Percentiles rank a stretch among this genome's conserved stretches.
Conservation (phyloP, 2,329 filamentous ascomycete genomes). For the Ophiosphaerella narmari region DNA sequence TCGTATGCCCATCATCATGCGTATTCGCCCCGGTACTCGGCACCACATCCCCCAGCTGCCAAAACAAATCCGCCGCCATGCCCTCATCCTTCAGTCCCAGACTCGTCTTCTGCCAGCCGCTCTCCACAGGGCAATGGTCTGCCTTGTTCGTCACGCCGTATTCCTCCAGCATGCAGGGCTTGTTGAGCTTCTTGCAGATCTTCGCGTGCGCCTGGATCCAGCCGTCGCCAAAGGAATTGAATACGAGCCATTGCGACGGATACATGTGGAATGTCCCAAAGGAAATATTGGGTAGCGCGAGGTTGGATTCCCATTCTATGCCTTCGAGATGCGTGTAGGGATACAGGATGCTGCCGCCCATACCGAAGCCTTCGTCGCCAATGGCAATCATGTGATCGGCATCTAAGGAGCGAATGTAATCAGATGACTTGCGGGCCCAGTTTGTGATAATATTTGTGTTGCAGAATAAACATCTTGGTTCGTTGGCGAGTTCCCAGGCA, state of each 20-base stretch:
- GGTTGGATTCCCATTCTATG: conserved; percentile 56
- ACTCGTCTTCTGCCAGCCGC: conserved; percentile 38
- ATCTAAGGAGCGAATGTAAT: conserved; percentile 68
- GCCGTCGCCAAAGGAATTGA: conserved; percentile 47
- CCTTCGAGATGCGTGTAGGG: conserved; percentile 59
- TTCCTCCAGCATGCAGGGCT: conserved; percentile 49
- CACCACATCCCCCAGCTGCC: conserved; percentile 38
- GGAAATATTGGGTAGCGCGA: conserved; percentile 59
- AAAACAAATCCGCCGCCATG: conserved; percentile 42
- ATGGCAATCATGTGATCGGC: conserved; percentile 64
- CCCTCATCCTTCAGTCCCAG: conserved; percentile 24
- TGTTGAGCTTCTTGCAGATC: conserved; percentile 44
- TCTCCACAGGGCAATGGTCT: conserved; percentile 35
- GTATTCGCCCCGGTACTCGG: conserved; percentile 27
- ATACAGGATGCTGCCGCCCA: conserved; percentile 54
- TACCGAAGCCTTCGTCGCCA: conserved; percentile 66
- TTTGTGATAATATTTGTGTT: conserved; percentile 60
- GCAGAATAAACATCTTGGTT: conserved; percentile 67
- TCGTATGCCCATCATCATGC: conserved; percentile 37
- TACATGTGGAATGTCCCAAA: conserved; percentile 62
- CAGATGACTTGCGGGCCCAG: conserved; percentile 63
- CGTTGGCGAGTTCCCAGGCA: conserved; percentile 71
- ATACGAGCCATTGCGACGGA: conserved; percentile 48
- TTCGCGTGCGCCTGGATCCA: conserved; percentile 55
- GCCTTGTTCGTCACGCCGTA: conserved; percentile 36